Evolutionary conservation across 2,329 filamentous ascomycete genomes (phyloP).

Genomic region (Aaosphaeria pasadenensis): DNA sequence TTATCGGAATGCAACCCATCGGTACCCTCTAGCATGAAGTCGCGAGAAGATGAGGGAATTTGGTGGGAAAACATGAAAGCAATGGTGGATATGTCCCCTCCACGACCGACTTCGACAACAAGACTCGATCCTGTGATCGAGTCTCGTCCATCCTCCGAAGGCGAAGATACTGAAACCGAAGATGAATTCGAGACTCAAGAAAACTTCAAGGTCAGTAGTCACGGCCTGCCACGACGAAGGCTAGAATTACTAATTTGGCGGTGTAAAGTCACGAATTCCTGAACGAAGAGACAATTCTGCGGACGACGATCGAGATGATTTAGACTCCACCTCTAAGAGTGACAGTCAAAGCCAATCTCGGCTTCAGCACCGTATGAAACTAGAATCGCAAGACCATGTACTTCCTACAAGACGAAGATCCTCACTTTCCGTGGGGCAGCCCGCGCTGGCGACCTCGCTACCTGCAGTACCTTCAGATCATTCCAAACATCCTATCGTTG

Average conservation of each 20-base stretch:
- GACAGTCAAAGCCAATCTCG: too few relatives aligned
- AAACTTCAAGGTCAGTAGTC: slow-evolving; percentile 23
- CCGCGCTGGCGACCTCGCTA: background rate
- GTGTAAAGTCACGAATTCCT: slow-evolving; percentile 2
- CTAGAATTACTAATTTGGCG: background rate
- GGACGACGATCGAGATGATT: slow-evolving; percentile 19
- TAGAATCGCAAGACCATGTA: background rate
- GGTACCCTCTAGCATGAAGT: slow-evolving; percentile 22
- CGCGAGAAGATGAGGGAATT: slow-evolving; percentile 7
- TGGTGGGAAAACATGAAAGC: slow-evolving; percentile 18
- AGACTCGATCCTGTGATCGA: background rate
- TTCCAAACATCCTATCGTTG: too few relatives aligned
- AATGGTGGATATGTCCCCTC: slow-evolving; percentile 6
- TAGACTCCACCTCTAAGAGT: slow-evolving; percentile 21
- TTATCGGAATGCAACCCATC: slow-evolving; percentile 22
- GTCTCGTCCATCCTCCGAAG: slow-evolving; percentile 5
- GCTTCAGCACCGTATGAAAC: too few relatives aligned
- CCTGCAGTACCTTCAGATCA: background rate
- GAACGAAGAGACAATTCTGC: background rate
- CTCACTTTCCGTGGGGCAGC: background rate
- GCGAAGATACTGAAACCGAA: slow-evolving; percentile 31
- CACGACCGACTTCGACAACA: too few relatives aligned
- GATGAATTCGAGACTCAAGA: slow-evolving; percentile 37
- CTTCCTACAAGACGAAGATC: slow-evolving; percentile 17
- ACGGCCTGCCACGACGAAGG: background rate